Percentiles rank a stretch among this genome's conserved stretches.
Conservation (phyloP, 768 basidiomycete genomes). For the Suillus occidentalis region DNA sequence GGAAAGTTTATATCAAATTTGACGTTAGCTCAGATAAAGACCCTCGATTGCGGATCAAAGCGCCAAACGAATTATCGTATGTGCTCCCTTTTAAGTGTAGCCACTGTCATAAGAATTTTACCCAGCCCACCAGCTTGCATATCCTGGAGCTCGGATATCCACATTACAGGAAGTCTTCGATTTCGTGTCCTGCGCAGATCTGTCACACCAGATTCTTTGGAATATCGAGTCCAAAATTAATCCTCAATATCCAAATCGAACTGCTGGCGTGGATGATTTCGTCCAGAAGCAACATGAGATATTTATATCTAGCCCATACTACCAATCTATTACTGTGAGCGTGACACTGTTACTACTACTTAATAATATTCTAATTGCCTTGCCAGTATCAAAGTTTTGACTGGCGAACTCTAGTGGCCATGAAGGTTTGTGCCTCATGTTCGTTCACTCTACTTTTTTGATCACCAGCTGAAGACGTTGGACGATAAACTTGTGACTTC, state of each 20-base stretch:
- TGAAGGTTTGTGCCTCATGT: constrained; percentile 51
- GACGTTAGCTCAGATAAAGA: constrained; percentile 76
- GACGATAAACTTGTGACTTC: constrained; percentile 55
- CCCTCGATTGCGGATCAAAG: constrained; percentile 76
- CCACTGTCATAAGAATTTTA: constrained; percentile 4
- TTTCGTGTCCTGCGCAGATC: constrained; percentile 74
- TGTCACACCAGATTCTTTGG: constrained; percentile 58
- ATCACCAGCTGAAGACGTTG: constrained; percentile 38
- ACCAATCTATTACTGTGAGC: constrained; percentile 61
- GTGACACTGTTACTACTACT: background rate
- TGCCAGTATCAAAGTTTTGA: constrained; percentile 77
- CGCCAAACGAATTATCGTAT: constrained; percentile 59
- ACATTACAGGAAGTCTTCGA: constrained; percentile 74
- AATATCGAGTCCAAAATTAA: constrained; percentile 83
- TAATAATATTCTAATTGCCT: background rate
- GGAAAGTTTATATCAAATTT: constrained; percentile 75
- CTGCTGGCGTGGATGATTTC: constrained; percentile 57
- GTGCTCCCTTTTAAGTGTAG: constrained; percentile 18
- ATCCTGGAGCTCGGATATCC: constrained; percentile 69
- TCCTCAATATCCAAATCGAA: constrained; percentile 50
- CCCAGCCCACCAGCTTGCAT: constrained; percentile 61
- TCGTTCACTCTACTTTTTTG: background rate
- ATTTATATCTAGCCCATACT: constrained; percentile 61
- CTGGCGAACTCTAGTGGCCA: constrained; percentile 72
- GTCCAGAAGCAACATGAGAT: constrained; percentile 59